Base-by-base conservation (phyloP, 345 rosid species). In the Eucalyptus viminalis region DNA sequence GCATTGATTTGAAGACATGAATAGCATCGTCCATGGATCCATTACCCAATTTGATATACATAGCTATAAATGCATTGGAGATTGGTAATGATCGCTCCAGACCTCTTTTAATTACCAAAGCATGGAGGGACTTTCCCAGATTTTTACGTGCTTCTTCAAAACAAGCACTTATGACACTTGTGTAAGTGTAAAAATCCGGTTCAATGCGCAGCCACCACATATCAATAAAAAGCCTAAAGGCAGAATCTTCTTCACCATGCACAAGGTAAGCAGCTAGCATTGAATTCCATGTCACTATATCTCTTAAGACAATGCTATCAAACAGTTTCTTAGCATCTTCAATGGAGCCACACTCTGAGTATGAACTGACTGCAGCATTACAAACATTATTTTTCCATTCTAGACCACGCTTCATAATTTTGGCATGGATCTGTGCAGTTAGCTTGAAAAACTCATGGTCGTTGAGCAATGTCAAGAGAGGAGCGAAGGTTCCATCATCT, bases 401-500 rank as follows among this genome's bases (percentile, higher is more conserved):
- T 87, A 95, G 89, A 69, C 99, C 95, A 24, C 62, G 92, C 87
- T 93, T 95, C 5, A 94, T 89, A 88, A 93, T 92, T 93, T 95
- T 95, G 89, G 92, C 94, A 91, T 95, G 97, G 88, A 94, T 87
- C 91, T 94, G 95, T 92, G 80, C 88, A 6, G 93, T 88, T 25
- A 88, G 87, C 31, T 81, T 91, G 76, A 87, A 91, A 76, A 93
- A 94, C 90, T 87, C 87, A 6, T 92, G 89, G 86, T 91, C 93
- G 87, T 93, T 92, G 89, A 96, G 97, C 91, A 95, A 90, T 29
- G 96, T 94, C 76, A 96, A 93, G 91, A 96, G 93, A 4, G 98
- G 98, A 88, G 97, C 94, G 91, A 94, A 95, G 12, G 98, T 93
- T 11, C 97, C 98, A 92, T 95, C 97, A 60, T 95, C 97, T 88